Conservation (phyloP, 164 flowering plant species). For the Buxus sempervirens region DNA sequence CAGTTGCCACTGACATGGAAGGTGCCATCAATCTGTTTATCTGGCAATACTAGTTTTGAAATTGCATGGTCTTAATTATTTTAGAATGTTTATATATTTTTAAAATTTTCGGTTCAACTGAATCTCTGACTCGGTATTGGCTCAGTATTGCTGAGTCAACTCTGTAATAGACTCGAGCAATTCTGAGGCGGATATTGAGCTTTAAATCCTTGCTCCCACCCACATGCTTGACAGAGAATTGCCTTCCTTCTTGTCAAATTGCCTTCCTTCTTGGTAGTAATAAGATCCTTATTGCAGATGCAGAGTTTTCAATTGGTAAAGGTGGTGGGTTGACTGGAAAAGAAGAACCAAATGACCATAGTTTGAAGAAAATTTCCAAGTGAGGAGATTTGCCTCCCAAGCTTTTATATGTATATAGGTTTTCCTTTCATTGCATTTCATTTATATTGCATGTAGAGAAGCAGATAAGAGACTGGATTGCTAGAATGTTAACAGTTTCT, state of each 20-base stretch:
- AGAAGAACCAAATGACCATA: slow-evolving; percentile 20
- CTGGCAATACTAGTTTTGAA: too few relatives aligned
- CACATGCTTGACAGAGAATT: too few relatives aligned
- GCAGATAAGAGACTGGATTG: too few relatives aligned
- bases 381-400: slow-evolving; percentile 23
- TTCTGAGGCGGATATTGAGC: too few relatives aligned
- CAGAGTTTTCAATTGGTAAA: slow-evolving; percentile 21
- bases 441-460: neutral
- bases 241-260: neutral
- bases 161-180: too few relatives aligned
- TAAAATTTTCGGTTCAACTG: too few relatives aligned
- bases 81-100: neutral
- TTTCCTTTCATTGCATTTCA: neutral
- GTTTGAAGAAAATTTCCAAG: slow-evolving; percentile 26
- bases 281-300: slow-evolving; percentile 19
- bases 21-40: slow-evolving; percentile 38
- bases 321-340: slow-evolving; percentile 13
- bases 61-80: too few relatives aligned
- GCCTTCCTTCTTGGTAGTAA: slow-evolving; percentile 4
- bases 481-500: too few relatives aligned
- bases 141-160: too few relatives aligned
- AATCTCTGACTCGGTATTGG: too few relatives aligned
- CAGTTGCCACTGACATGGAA: slow-evolving; percentile 22
- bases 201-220: too few relatives aligned
- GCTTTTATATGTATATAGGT: slow-evolving; percentile 6